Base-by-base conservation (phyloP, 768 basidiomycete genomes). In the Coprinopsis marcescibilis region DNA sequence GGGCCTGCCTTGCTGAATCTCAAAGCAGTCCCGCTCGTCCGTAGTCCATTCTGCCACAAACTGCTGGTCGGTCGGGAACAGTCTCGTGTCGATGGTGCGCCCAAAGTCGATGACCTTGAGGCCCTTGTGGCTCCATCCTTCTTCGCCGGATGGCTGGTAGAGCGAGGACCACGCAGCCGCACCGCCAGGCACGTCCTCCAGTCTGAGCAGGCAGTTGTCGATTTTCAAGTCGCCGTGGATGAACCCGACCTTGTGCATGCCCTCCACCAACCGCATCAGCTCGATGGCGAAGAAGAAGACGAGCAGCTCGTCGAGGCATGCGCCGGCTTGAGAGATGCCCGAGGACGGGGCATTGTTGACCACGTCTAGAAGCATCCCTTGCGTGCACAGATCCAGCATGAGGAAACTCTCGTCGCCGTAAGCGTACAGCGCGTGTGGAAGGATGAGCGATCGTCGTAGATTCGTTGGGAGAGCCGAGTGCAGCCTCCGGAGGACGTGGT, bases 171-270 rank as follows among this genome's bases (percentile, higher is more conserved):
- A 91, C 1, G 78, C 73, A 0, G 82, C 71, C 1, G 75, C 64
- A 1, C 82, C 81, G 2, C 82, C 83, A 1, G 84, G 83, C 3
- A 87, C 81, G 43, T 89, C 86, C 52, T 91, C 86, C 36, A 99
- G 75, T 3, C 96, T 82, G 7, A 98, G 71, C n/a, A 99, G 76
- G 61, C 94, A 96, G 67, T 99, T 99, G 68, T 99, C 96, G 63
- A 98, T 96, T 72, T 99, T 99, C 52, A 99, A 76, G 67, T 99
- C 96, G 25, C 96, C 95, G 58, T 99, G 96, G 55, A 99, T 89
- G 68, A 98, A 89, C 10, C 91, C 89, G 0, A 75, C 69, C 13
- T 59, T 47, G 62, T 98, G 96, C 61, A 97, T 77, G 14, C 75
- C 82, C 59, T 94, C 92, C 34, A 97, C 65, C 8, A 88, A 66